Conservation (phyloP, 73 alveolate species). For the Durusdinium trenchii region DNA sequence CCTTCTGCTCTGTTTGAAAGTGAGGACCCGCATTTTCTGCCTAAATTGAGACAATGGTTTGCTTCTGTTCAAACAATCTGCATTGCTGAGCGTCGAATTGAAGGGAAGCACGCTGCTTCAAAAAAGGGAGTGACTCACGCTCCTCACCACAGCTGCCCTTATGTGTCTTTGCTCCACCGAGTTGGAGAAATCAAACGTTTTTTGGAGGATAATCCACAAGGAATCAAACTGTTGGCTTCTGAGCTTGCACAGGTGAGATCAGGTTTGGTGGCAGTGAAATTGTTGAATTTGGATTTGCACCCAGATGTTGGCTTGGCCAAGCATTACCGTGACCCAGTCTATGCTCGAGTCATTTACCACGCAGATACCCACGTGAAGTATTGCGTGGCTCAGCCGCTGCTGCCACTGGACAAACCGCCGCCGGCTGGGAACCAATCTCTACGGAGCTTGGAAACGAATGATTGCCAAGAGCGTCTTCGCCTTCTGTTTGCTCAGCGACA, state of each 20-base stretch:
- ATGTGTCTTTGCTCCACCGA: constrained; percentile 10
- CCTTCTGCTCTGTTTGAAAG: not conserved
- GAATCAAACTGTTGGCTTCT: not conserved
- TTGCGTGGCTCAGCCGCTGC: not conserved
- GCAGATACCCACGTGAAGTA: constrained; percentile 16
- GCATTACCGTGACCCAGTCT: constrained; percentile 29
- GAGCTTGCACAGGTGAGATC: not conserved
- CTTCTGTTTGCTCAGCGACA: not conserved
- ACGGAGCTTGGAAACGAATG: no score
- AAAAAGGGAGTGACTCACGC: not conserved
- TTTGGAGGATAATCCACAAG: not conserved
- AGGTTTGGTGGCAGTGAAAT: not conserved
- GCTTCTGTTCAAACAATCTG: not conserved
- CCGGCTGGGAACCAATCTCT: not conserved
- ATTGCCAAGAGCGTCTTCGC: not conserved
- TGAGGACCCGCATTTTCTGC: not conserved
- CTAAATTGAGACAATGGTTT: not conserved
- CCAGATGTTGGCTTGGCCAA: not conserved
- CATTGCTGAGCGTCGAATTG: not conserved
- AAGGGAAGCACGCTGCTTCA: constrained; percentile 6
- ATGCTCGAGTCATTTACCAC: not conserved
- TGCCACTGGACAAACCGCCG: not conserved
- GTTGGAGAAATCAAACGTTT: not conserved
- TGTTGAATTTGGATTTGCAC: not conserved
- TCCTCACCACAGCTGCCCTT: constrained; percentile 10